Percentiles rank a stretch among this genome's conserved stretches.
These are phyloP conservation scores for Candida succiphila DNA, from an alignment of 805 yeast species.

Conservation along the genomic window DNA sequence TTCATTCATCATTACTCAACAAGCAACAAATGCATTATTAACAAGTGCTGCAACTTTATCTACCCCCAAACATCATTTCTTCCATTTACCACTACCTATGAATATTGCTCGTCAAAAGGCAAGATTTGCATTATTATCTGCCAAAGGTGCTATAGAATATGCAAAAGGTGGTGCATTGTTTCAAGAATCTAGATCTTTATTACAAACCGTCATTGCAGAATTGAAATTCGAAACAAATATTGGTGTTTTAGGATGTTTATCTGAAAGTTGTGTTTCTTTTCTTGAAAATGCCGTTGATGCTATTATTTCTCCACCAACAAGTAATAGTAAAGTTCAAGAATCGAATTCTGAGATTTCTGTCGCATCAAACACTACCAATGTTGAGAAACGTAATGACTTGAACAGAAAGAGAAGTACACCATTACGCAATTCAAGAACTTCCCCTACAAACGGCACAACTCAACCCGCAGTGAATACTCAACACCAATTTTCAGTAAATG, in stretches of 20 bases:
- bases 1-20: slow-evolving; percentile 59
- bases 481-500: no score
- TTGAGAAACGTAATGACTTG: no score
- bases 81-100: slow-evolving; percentile 52
- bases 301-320: slow-evolving; percentile 40
- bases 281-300: slow-evolving; percentile 52
- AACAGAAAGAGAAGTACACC: no score
- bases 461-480: no score
- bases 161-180: slow-evolving; percentile 75
- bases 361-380: not conserved
- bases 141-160: slow-evolving; percentile 72
- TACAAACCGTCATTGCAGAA: slow-evolving; percentile 39
- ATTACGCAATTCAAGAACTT: no score
- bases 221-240: slow-evolving; percentile 40
- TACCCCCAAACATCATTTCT: slow-evolving; percentile 25
- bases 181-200: slow-evolving; percentile 53
- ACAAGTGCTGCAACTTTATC: slow-evolving; percentile 32
- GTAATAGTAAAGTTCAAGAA: no score
- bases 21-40: slow-evolving; percentile 52
- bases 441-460: no score
- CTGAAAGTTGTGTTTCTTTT: slow-evolving; percentile 43
- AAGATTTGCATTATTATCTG: slow-evolving; percentile 52
- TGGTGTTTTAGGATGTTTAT: slow-evolving; percentile 52
- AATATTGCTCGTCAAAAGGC: slow-evolving; percentile 55
- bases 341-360: not conserved